Evolutionary conservation across 148 eudicot species (phyloP), one percentile per base, ranked within the genome.

Genomic region (Camellia sinensis): DNA sequence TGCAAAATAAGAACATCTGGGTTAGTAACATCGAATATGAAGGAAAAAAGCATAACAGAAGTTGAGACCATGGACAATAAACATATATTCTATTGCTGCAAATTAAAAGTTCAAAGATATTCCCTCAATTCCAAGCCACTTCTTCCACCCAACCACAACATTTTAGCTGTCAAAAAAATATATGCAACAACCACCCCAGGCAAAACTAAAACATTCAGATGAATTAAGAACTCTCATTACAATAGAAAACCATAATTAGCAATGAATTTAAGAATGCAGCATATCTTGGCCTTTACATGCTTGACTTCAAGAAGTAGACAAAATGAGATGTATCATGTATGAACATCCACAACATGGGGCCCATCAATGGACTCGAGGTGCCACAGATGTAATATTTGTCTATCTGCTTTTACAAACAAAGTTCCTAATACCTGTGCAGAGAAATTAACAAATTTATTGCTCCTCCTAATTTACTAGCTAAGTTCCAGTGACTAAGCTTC

Each of bases 1-100:
- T 69, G 41, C 73, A 56, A 77, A 68, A 81, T 22, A 11, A 81
- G 50, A 50, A 61, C 3, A 71, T 43, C 4, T 29, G 56, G 21
- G 8, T 68, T 53, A 74, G 72, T 12, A 67, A 22, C 37, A 48
- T 13, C 37, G 37, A 65, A 59, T 37, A 79, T 71, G 17, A 22
- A 67, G 61, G 37, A 64, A 37, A 11, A 8, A 77, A 77, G 44
- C 57, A 1, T 41, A 82, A 61, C 44, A 46, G 7, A 22, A 52
- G 6, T 60, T 56, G 65, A n/a, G 61, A 60, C 44, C 11, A 63
- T 44, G 14, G 44, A 52, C 37, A 29, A 74, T 29, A 72, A 53
- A 6, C 18, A 19, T 37, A 0, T 37, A 29, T 45, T 43, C 8
- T 13, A 40, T 8, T 13, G 21, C 37, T 13, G 65, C 52, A 57